Evolutionary conservation across 2,329 filamentous ascomycete genomes (phyloP).

Genomic region (Alternaria metachromatica): DNA sequence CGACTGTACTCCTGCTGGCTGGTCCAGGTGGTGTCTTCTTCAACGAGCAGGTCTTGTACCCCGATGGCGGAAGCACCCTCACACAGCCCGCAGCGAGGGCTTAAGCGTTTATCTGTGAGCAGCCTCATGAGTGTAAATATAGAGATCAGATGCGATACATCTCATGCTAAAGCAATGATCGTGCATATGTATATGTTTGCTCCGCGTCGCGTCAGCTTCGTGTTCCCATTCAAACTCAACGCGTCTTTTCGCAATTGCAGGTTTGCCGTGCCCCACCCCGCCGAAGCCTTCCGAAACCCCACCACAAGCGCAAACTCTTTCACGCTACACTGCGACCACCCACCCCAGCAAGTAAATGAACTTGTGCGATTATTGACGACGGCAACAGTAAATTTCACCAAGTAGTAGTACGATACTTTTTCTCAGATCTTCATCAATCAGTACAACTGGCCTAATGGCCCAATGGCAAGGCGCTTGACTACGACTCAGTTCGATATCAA

Average conservation of each 20-base stretch:
- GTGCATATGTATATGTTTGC: rapidly evolving
- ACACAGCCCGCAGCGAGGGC: slow-evolving; percentile 16
- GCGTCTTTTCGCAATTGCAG: background rate
- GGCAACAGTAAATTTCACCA: too few relatives aligned
- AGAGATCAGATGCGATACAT: background rate
- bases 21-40: slow-evolving; percentile 60
- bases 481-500: slow-evolving; percentile 49
- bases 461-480: slow-evolving; percentile 65
- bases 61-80: slow-evolving; percentile 51
- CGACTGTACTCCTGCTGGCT: slow-evolving; percentile 56
- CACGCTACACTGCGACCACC: background rate
- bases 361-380: rapidly evolving
- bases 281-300: slow-evolving; percentile 11
- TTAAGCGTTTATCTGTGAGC: slow-evolving; percentile 59
- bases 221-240: background rate
- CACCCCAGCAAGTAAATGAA: background rate
- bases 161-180: background rate
- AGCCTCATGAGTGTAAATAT: background rate
- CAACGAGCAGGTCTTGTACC: slow-evolving; percentile 62
- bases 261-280: background rate
- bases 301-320: slow-evolving; percentile 9
- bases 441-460: slow-evolving; percentile 49
- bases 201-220: background rate
- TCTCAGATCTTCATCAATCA: background rate
- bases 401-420: background rate